These are phyloP conservation scores for Sphagnurus paluster DNA, from an alignment of 1,284 basidiomycete genomes.

Conservation along the genomic window DNA sequence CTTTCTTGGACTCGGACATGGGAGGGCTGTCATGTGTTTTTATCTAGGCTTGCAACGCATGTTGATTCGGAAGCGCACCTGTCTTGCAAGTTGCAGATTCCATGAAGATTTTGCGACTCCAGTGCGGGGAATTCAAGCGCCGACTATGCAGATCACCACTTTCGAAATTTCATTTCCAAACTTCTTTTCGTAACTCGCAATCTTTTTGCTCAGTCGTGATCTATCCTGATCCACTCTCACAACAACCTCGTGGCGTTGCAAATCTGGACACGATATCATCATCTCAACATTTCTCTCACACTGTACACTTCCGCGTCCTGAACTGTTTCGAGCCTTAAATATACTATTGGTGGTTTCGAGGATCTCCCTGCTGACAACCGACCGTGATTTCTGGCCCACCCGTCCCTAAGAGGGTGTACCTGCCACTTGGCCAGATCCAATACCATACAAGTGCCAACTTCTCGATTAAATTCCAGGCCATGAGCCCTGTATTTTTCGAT, in stretches of 20 bases:
- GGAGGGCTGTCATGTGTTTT: slow-evolving; percentile 14
- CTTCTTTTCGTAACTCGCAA: slow-evolving; percentile 15
- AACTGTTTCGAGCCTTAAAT: not conserved
- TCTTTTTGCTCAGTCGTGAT: too few species aligned
- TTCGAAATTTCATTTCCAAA: slow-evolving; percentile 3
- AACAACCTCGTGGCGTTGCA: slow-evolving; percentile 26
- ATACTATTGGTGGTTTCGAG: too few species aligned
- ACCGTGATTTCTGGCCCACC: too few species aligned
- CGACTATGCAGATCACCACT: not conserved
- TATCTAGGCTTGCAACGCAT: slow-evolving; percentile 10
- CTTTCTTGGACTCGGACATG: slow-evolving; percentile 8
- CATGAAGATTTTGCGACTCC: not conserved
- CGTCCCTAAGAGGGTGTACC: too few species aligned
- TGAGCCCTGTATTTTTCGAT: slow-evolving; percentile 13
- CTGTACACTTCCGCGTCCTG: not conserved
- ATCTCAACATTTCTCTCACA: slow-evolving; percentile 15
- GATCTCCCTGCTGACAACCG: too few species aligned
- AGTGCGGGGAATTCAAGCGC: not conserved
- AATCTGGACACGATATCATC: slow-evolving; percentile 19
- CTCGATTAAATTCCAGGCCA: not conserved
- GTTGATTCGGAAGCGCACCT: not conserved
- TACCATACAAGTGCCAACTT: too few species aligned
- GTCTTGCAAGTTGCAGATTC: not conserved
- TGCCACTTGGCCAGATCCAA: too few species aligned
- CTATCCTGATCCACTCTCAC: slow-evolving; percentile 15